Conservation (phyloP, 208 protist genomes). For the Leishmania aethiopica region DNA sequence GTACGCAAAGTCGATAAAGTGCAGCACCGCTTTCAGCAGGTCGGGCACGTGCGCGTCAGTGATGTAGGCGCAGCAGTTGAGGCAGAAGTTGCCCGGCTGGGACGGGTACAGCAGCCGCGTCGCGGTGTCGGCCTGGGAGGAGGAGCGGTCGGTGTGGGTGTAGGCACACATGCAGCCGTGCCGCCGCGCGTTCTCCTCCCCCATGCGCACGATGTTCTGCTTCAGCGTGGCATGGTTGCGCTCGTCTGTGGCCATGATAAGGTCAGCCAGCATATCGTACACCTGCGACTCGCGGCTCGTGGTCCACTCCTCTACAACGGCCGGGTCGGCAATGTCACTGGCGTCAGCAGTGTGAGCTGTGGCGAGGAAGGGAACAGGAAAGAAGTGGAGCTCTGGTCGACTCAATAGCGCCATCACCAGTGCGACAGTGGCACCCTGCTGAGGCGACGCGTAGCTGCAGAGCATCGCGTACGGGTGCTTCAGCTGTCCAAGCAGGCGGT, state of each 20-base stretch:
- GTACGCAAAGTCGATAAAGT: slow-evolving; percentile 54
- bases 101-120: slow-evolving; percentile 7
- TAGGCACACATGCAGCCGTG: slow-evolving; percentile 48
- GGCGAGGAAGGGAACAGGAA: slow-evolving; percentile 24
- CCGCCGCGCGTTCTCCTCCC: slow-evolving; percentile 35
- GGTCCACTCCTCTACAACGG: slow-evolving; percentile 45
- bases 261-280: slow-evolving; percentile 54
- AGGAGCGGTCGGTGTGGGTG: slow-evolving; percentile 1
- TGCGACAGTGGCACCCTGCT: slow-evolving; percentile 52
- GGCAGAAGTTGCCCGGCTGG: slow-evolving; percentile 22
- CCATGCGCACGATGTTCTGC: slow-evolving; percentile 30
- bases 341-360: background rate
- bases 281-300: slow-evolving; percentile 37
- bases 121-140: background rate
- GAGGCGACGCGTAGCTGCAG: slow-evolving; percentile 56
- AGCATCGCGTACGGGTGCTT: slow-evolving; percentile 59
- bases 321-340: background rate
- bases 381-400: slow-evolving; percentile 51
- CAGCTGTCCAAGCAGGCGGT: slow-evolving; percentile 76
- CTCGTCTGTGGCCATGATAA: slow-evolving; percentile 69
- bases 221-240: slow-evolving; percentile 43
- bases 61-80: slow-evolving; percentile 49
- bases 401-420: slow-evolving; percentile 58
- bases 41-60: slow-evolving; percentile 51
- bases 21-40: slow-evolving; percentile 60